Base-by-base conservation (phyloP, 179 eudicot genomes). In the Spergularia azorica region DNA sequence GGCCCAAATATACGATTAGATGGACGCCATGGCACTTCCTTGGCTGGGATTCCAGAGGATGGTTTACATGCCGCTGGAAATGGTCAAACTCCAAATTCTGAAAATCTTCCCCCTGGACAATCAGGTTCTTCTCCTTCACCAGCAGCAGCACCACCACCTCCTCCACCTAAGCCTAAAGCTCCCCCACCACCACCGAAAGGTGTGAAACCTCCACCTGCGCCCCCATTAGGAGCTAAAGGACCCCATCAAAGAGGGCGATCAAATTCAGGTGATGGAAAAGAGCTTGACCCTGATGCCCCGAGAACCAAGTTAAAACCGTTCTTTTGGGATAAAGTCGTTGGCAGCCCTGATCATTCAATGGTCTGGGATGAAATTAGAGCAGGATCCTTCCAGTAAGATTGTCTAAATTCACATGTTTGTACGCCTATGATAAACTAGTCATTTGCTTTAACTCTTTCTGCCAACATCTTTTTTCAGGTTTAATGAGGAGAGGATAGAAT, bases 291-390 rank as follows among this genome's bases (percentile, higher is more conserved):
- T 60, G 86, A 83, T 39, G 84, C 63, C 77, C 80, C 83, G 13
- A 88, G 83, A 77, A 81, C 94, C 41, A 94, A 87, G 89, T 77
- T 94, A 48, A 94, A 94, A 76, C 98, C 98, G n/a, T 90, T 94
- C 79, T 94, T 94, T 73, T 92, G 98, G 98, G 98, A 94, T 76
- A 94, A 94, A 83, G 94, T 92, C 38, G 83, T 82, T 41, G 91
- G 94, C 14, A 89, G 71, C 58, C 88, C 96, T 74, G 86, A 87
- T 63, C 88, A 87, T 10, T 85, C 94, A 2, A 94, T 94, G 98
- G 98, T 94, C 74, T 94, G 98, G 98, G 85, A 94, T 88, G 92
- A 94, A 81, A 86, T 94, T 68, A 91, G 86, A 80, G 76, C 88
- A 1, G 98, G 98, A 18, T 94, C 94, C 12, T 92, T 90, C 79